Percentiles rank a stretch among this genome's conserved stretches.
phyloP scores from a whole-genome alignment of 1,284 basidiomycete species.

The Sphagnurus paluster region DNA sequence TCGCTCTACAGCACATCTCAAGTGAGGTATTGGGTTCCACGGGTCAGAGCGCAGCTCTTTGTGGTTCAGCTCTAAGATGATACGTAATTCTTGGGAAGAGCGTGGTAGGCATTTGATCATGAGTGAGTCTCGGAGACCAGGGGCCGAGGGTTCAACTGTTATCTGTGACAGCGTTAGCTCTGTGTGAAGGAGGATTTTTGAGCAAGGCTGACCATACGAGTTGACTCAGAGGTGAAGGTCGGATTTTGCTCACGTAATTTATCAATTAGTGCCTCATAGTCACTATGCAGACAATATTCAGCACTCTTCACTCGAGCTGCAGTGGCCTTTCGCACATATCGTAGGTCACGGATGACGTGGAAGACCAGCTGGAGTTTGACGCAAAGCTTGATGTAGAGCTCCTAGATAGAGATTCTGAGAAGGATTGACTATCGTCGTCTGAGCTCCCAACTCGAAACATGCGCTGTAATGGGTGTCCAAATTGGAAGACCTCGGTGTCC shows the following conservation, averaged over 20 bases:
- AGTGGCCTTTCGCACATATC: constrained; percentile 19
- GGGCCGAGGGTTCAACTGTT: constrained; percentile 19
- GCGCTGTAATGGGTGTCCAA: constrained; percentile 23
- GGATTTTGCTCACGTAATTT: constrained; percentile 18
- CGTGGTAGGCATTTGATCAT: constrained; percentile 37
- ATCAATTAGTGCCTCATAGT: constrained; percentile 25
- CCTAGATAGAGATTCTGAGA: constrained; percentile 14
- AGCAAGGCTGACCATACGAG: constrained; percentile 17
- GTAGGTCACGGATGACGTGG: constrained; percentile 22
- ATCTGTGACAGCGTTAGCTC: constrained; percentile 10
- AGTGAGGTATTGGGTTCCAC: constrained; percentile 51
- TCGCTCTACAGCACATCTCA: constrained; percentile 42
- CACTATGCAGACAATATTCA: constrained; percentile 10
- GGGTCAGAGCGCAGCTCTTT: constrained; percentile 44
- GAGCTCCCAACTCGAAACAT: constrained; percentile 18
- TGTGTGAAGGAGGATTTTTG: neutral
- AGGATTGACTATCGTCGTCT: constrained; percentile 11
- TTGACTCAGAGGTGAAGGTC: constrained; percentile 8
- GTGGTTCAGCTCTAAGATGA: constrained; percentile 45
- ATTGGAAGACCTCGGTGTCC: constrained; percentile 13
- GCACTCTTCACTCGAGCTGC: neutral
- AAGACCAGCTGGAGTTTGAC: constrained; percentile 20
- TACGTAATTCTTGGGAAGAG: constrained; percentile 34
- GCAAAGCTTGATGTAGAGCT: constrained; percentile 12
- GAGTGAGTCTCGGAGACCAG: constrained; percentile 20